Base-by-base conservation (phyloP, 352 stramenopile species). In the Phytophthora vignae region DNA sequence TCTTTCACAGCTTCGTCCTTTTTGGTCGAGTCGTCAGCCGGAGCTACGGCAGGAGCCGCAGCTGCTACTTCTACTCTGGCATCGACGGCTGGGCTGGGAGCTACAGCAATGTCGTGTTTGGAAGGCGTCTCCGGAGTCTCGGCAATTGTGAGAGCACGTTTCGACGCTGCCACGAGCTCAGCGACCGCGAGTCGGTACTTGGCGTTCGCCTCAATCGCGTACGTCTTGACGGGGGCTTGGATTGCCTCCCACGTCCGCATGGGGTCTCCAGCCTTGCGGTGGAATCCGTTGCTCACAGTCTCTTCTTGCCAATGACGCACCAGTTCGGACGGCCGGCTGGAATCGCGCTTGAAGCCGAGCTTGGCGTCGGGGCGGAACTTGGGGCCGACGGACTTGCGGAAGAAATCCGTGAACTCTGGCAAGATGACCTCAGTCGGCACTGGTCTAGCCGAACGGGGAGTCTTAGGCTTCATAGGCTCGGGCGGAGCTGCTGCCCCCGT, bases 241-340 rank as follows among this genome's bases (percentile, higher is more conserved):
- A 92, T 79, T 1, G 84, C 84, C 64, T 93, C 84, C 86, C 86
- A 93, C 27, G 86, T 92, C n/a, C 82, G 77, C 86, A 91, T 90
- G 14, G 36, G 64, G n/a, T 88, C 74, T 12, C 81, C 84, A 10
- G 69, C 21, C 5, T 62, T 58, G 17, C 83, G 80, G 14, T 70
- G 69, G 11, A 81, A 71, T 6, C 83, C 83, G 49, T 90, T 83
- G 38, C 74, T 77, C 5, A 78, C 38, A 1, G 84, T 85, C 25
- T 92, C 70, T 27, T 92, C 79, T 22, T 73, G 48, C 85, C 86
- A 96, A n/a, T 82, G 73, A 5, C 88, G 88, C 14, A 93, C 74
- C 0, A 96, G 68, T 29, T 92, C 84, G 0, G 81, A 76, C 2
- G 59, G 71, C 3, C 60, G 66, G 53, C 77, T 65, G 0, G 56